Base-by-base conservation (phyloP, 2,329 filamentous ascomycete species). In the Cladophialophora carrionii region DNA sequence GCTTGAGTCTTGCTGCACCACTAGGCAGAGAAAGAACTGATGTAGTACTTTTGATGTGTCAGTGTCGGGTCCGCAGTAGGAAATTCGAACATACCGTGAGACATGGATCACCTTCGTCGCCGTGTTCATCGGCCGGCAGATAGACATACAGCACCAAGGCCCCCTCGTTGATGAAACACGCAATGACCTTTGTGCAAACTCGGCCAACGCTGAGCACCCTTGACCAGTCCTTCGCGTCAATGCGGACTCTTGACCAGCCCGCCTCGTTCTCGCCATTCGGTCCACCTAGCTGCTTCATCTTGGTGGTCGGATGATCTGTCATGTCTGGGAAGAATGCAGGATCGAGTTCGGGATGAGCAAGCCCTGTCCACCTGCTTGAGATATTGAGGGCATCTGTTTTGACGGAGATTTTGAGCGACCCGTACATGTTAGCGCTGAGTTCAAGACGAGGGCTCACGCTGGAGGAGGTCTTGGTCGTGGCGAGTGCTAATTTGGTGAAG, bases 221-320 rank as follows among this genome's bases (percentile, higher is more conserved):
- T 34, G 92, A 92, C 94, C 95, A 98, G 76, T 99, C 95, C 76
- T 88, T 90, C 37, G 92, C 95, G 78, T 98, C 95, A 26, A 98
- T 92, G 60, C 91, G 84, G 41, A 98, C 94, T 26, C 87, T 92
- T 0, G 92, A 91, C 92, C 94, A 98, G 53, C 87, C 88, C 67
- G 92, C 88, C 14, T 92, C 90, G 14, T 90, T 91, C 22, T 86
- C 88, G 60, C 88, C 83, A 65, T 83, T 80, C 0, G 82, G 79
- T 51, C 78, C 80, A 4, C 82, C 82, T 0, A 85, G 71, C 58
- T 78, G 85, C 71, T 87, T 87, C 83, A 96, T 94, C 65, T 82
- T 84, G 58, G 91, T 92, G 76, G 89, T 93, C 0, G 93, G 92
- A 75, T 96, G 91, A 65, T 94, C 88, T 61, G 86, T 87, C 7